Evolutionary conservation across 2,329 filamentous ascomycete genomes (phyloP), one percentile per base, ranked within the genome.

Genomic region (Claviceps capensis): DNA sequence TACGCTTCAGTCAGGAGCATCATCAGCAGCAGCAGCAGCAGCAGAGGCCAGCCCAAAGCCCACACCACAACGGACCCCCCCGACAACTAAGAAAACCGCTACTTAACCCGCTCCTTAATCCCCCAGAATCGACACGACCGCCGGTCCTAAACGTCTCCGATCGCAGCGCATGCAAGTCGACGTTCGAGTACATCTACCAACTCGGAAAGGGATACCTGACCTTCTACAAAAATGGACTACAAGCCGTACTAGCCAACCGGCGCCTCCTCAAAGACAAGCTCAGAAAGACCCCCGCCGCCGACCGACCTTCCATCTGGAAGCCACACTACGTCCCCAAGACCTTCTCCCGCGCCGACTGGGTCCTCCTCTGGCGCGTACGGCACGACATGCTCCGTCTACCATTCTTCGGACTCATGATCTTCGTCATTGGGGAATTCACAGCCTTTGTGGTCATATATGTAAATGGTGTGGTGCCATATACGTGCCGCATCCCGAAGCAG

Each of bases 161-260:
- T 5, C 75, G 79, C 50, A 66, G 67, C 52, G 61, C 66, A 40
- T 61, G 61, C 17, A 57, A 63, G 19, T 68, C 65, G 16, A 55
- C 57, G 1, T 58, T 60, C 7, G 59, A 57, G 47, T 78, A 86
- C 69, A 72, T 79, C 55, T 78, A 79, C 61, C 64, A 69, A 44
- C 69, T 83, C 30, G 91, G 88, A 56, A 85, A 85, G 64, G 81
- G 85, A 49, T 95, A 95, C 67, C 66, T 85, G 9, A 68, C 68
- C 38, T 97, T 97, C 77, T 97, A 96, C 80, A 95, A 93, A 69
- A 76, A 80, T 1, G 91, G 90, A 17, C 69, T 95, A 36, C 82
- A 82, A 62, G 81, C 85, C 60, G 82, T 95, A 49, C 82, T 81
- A 64, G 69, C 72, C 54, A 95, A 95, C 59, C 74, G 78, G 47